Conservation (phyloP, 2,329 filamentous ascomycete species). For the Dothistroma pini region DNA sequence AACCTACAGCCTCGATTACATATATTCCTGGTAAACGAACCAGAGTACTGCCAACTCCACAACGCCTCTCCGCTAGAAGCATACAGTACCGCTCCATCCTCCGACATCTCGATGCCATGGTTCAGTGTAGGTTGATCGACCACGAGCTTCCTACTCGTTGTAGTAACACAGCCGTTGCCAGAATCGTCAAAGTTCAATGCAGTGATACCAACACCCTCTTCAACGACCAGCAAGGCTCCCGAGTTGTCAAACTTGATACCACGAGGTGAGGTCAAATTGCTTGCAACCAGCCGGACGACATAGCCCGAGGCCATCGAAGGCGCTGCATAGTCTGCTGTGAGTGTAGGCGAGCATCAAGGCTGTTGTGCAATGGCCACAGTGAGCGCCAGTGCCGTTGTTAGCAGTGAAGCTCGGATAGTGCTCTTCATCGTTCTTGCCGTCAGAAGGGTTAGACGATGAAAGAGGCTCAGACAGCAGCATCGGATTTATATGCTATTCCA, state of each 20-base stretch:
- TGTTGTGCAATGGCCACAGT: slow-evolving; percentile 9
- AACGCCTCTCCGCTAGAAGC: slow-evolving; percentile 58
- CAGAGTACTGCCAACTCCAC: slow-evolving; percentile 61
- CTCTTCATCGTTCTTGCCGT: not conserved
- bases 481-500: not conserved
- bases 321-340: slow-evolving; percentile 37
- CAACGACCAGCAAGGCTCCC: slow-evolving; percentile 50
- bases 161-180: slow-evolving; percentile 26
- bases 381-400: not conserved
- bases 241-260: slow-evolving; percentile 47
- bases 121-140: slow-evolving; percentile 41
- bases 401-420: not conserved
- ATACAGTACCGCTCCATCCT: slow-evolving; percentile 50
- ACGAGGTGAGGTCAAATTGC: slow-evolving; percentile 43
- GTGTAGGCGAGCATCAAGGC: slow-evolving; percentile 35
- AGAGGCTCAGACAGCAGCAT: not conserved
- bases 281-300: slow-evolving; percentile 45
- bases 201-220: slow-evolving; percentile 34
- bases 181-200: slow-evolving; percentile 24
- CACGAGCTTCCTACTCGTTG: slow-evolving; percentile 24
- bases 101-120: slow-evolving; percentile 49
- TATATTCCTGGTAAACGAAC: not conserved
- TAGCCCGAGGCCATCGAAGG: slow-evolving; percentile 44
- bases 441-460: not conserved
- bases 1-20: not conserved